phyloP scores from a whole-genome alignment of 805 yeast species.

The Starmerella lactis-condensi region DNA sequence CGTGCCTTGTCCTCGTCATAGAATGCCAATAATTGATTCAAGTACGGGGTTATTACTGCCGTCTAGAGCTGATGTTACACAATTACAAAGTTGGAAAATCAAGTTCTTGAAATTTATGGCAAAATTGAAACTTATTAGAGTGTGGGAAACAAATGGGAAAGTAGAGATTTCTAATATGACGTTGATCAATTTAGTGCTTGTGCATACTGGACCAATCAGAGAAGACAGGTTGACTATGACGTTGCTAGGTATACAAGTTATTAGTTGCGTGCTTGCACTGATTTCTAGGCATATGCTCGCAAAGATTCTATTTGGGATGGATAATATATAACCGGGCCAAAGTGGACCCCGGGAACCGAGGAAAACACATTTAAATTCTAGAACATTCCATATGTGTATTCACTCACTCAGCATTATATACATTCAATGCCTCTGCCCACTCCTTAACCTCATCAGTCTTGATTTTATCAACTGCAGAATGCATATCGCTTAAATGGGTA shows the following conservation, averaged over 20 bases:
- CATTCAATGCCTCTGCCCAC: constrained; percentile 38
- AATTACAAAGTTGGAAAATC: constrained; percentile 12
- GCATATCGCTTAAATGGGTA: constrained; percentile 51
- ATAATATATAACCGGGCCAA: constrained; percentile 30
- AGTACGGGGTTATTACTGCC: constrained; percentile 60
- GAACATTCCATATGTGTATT: not conserved
- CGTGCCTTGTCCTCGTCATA: constrained; percentile 88
- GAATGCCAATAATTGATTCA: constrained; percentile 62
- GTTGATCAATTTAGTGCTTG: constrained; percentile 60
- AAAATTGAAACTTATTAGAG: constrained; percentile 32
- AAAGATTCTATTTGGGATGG: constrained; percentile 72
- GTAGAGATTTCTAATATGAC: constrained; percentile 64
- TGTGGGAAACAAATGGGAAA: constrained; percentile 20
- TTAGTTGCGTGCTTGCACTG: constrained; percentile 47
- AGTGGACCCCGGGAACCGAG: not conserved
- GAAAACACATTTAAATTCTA: not conserved
- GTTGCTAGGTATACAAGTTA: constrained; percentile 44
- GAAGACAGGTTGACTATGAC: constrained; percentile 57
- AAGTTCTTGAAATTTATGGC: constrained; percentile 31
- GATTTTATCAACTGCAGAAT: constrained; percentile 39
- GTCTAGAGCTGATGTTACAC: constrained; percentile 27
- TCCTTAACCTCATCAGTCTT: constrained; percentile 52
- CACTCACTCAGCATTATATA: constrained; percentile 1
- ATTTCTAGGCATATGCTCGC: constrained; percentile 67
- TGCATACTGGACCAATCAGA: constrained; percentile 76